Evolutionary conservation across 192 early-diverging fungal species (phyloP).

Genomic region (Podila epigama): DNA sequence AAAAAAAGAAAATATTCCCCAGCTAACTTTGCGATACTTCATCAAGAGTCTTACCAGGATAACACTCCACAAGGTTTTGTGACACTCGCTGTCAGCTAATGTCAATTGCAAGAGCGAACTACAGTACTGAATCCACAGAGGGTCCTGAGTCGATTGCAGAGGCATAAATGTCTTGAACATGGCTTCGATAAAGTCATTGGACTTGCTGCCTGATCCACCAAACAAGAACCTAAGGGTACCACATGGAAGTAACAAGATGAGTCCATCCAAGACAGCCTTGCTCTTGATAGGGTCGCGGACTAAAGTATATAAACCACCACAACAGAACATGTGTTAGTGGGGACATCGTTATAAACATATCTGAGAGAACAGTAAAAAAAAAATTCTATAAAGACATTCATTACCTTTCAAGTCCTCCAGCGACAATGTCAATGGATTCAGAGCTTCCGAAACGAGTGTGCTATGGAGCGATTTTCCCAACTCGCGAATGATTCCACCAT

Average conservation of each 20-base stretch:
- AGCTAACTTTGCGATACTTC: too few relatives aligned
- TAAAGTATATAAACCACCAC: not conserved
- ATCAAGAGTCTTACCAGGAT: conserved; percentile 25
- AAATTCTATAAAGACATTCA: too few relatives aligned
- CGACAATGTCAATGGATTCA: conserved; percentile 21
- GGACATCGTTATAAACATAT: too few relatives aligned
- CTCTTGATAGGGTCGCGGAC: conserved; percentile 35
- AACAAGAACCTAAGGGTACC: conserved; percentile 17
- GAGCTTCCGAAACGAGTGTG: conserved; percentile 8
- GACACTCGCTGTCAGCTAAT: conserved; percentile 18
- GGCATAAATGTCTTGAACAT: conserved; percentile 28
- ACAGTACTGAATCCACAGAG: conserved; percentile 44
- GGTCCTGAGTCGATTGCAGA: conserved; percentile 27
- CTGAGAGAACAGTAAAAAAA: too few relatives aligned
- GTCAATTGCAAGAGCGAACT: conserved; percentile 25
- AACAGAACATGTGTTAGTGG: too few relatives aligned
- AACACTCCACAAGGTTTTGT: conserved; percentile 11
- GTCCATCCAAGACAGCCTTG: conserved; percentile 32
- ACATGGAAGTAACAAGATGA: conserved; percentile 21
- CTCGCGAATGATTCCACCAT: not conserved
- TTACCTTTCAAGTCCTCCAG: not conserved
- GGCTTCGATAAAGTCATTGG: conserved; percentile 15
- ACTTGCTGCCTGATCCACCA: conserved; percentile 8
- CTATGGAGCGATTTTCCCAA: conserved; percentile 15
- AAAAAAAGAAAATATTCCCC: too few relatives aligned